Conservation (phyloP, 345 rosid genomes). For the Hypericum androsaemum region DNA sequence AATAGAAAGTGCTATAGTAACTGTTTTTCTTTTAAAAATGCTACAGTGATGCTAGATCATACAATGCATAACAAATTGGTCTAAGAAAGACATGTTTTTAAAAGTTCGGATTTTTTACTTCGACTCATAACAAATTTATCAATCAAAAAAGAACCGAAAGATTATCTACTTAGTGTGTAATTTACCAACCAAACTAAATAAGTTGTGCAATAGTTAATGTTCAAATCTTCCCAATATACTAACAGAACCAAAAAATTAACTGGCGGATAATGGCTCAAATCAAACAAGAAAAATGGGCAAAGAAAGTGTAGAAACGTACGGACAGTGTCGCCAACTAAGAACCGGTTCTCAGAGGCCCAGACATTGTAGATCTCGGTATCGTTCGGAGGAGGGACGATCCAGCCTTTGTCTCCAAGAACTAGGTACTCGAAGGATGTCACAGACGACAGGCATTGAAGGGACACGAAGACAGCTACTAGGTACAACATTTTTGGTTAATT, state of each 20-base stretch:
- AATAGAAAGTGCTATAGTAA: too few relatives aligned
- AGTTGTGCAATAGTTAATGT: too few relatives aligned
- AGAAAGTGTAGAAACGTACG: slow-evolving; percentile 28
- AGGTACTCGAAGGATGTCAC: slow-evolving; percentile 42
- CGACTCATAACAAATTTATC: too few relatives aligned
- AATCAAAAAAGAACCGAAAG: too few relatives aligned
- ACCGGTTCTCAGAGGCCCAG: slow-evolving; percentile 76
- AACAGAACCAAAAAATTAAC: neutral
- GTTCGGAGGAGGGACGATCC: slow-evolving; percentile 49
- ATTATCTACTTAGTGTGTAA: too few relatives aligned
- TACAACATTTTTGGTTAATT: slow-evolving; percentile 2
- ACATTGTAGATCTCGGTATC: slow-evolving; percentile 42
- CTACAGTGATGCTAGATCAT: too few relatives aligned
- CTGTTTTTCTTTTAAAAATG: too few relatives aligned
- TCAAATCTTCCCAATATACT: too few relatives aligned
- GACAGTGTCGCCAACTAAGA: slow-evolving; percentile 47
- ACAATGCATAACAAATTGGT: too few relatives aligned
- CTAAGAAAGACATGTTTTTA: too few relatives aligned
- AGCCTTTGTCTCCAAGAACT: slow-evolving; percentile 57
- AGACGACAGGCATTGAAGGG: slow-evolving; percentile 7
- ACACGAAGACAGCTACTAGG: slow-evolving; percentile 14
- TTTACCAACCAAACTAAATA: too few relatives aligned
- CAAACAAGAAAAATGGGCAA: neutral
- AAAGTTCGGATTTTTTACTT: too few relatives aligned
- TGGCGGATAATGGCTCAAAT: neutral